Percentiles rank a stretch among this genome's conserved stretches.
Conservation (phyloP, 306 rosid species). For the Rosa lucieae region DNA sequence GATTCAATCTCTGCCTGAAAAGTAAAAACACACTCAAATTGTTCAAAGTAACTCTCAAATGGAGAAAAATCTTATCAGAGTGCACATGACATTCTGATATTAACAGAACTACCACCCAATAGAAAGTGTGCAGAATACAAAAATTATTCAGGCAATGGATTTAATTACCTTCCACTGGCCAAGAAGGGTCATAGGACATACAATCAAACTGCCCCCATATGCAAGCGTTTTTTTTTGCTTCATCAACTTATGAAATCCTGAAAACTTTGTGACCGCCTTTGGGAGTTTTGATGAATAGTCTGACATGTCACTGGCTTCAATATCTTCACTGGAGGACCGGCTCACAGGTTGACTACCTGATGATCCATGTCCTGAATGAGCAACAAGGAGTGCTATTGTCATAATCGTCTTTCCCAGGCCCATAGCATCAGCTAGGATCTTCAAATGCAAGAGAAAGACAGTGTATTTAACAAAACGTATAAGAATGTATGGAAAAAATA, state of each 20-base stretch:
- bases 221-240: constrained; percentile 53
- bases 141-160: neutral
- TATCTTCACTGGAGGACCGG: constrained; percentile 41
- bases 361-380: constrained; percentile 64
- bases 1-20: constrained; percentile 90
- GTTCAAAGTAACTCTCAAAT: constrained; percentile 29
- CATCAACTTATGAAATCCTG: constrained; percentile 67
- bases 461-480: constrained; percentile 20
- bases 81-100: constrained; percentile 14
- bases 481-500: constrained; percentile 1
- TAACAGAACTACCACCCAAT: constrained; percentile 9
- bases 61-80: constrained; percentile 2
- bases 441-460: constrained; percentile 39
- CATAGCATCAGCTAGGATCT: constrained; percentile 99
- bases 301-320: constrained; percentile 37
- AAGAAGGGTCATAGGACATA: constrained; percentile 92
- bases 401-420: constrained; percentile 97
- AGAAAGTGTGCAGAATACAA: constrained; percentile 21
- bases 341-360: constrained; percentile 41
- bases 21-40: constrained; percentile 46
- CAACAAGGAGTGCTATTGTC: constrained; percentile 86
- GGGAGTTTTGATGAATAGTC: constrained; percentile 34
- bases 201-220: constrained; percentile 75
- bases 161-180: constrained; percentile 92
- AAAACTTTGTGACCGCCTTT: constrained; percentile 49